Base-by-base conservation (phyloP, 2,329 filamentous ascomycete species). In the Thielaviopsis euricoi region DNA sequence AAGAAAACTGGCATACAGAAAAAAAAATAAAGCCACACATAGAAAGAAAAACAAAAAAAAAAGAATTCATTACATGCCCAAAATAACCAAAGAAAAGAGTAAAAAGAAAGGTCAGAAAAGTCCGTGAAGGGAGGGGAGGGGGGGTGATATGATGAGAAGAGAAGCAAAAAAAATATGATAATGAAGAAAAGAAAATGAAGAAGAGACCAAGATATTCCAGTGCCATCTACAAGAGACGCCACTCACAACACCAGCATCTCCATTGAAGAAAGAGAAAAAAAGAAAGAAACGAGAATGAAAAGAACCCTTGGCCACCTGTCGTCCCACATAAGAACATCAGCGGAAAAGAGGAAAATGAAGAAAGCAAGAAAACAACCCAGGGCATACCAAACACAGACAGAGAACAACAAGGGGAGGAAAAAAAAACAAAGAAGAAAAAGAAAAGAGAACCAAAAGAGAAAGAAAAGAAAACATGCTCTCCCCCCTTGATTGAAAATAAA, bases 391-490 rank as follows among this genome's bases (percentile, higher is more conserved):
- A 21, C n/a, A 25, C 37, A 55, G 15, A 53, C 26, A 53, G 21
- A 22, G 37, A 48, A 21, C 15, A 55, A 49, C 37, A 55, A n/a
- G 37, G 43, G 53, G 19, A 58, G 43, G 19, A 40, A 51, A 26
- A 48, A 51, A 50, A 60, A 58, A 33, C 25, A 13, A 26, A 46
- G 21, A 49, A 58, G 57, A 54, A 52, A 22, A 58, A 57, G 33
- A 58, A 52, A 50, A 49, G 15, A 57, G 26, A 52, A 29, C 29
- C 48, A 37, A 57, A 56, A 48, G 17, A 53, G 13, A 25, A 23
- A 51, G 21, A 26, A 19, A 52, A 52, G 19, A 26, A 52, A 22
- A 52, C 50, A 51, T 51, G 29, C 25, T 19, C 37, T 40, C 17
- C 49, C 19, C 10, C 22, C 5, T 26, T 26, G 10, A 51, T 29